Evolutionary conservation across 805 yeast species (phyloP).

Genomic region (Pichia manshurica): DNA sequence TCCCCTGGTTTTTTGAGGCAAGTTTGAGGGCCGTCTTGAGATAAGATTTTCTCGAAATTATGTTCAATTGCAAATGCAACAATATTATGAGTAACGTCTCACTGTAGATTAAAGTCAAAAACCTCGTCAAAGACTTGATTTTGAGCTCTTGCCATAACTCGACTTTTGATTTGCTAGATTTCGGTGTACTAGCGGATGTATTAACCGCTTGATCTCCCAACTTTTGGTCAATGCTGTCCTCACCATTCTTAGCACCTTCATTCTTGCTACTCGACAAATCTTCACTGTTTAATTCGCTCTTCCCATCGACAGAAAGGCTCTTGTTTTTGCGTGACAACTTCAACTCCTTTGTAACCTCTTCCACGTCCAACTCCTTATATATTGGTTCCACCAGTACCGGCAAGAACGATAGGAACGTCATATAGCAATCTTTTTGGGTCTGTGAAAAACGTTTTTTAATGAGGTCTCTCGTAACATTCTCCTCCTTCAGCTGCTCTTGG

Average conservation of each 20-base stretch:
- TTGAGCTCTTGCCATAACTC: slow-evolving; percentile 84
- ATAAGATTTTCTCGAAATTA: slow-evolving; percentile 81
- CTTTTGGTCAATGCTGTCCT: background rate
- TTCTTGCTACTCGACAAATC: slow-evolving; percentile 1
- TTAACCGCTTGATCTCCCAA: background rate
- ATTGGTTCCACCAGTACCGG: slow-evolving; percentile 71
- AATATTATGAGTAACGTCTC: slow-evolving; percentile 66
- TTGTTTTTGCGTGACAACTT: slow-evolving; percentile 45
- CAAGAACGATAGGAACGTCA: slow-evolving; percentile 74
- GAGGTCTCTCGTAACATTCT: slow-evolving; percentile 57
- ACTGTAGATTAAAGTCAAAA: slow-evolving; percentile 64
- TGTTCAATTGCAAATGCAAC: slow-evolving; percentile 80
- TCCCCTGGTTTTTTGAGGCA: slow-evolving; percentile 45
- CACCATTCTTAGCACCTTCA: background rate
- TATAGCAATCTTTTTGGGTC: slow-evolving; percentile 85
- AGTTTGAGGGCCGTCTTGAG: slow-evolving; percentile 68
- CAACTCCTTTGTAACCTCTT: slow-evolving; percentile 62
- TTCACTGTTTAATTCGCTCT: slow-evolving; percentile 20
- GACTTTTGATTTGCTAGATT: slow-evolving; percentile 38
- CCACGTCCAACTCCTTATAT: slow-evolving; percentile 59
- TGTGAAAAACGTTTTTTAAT: slow-evolving; percentile 81
- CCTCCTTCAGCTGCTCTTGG: slow-evolving; percentile 48
- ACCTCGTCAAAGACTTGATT: slow-evolving; percentile 64
- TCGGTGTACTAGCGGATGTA: background rate
- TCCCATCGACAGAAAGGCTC: slow-evolving; percentile 5